Base-by-base conservation (phyloP, 257 asterid genomes). In the Coffea eugenioides region DNA sequence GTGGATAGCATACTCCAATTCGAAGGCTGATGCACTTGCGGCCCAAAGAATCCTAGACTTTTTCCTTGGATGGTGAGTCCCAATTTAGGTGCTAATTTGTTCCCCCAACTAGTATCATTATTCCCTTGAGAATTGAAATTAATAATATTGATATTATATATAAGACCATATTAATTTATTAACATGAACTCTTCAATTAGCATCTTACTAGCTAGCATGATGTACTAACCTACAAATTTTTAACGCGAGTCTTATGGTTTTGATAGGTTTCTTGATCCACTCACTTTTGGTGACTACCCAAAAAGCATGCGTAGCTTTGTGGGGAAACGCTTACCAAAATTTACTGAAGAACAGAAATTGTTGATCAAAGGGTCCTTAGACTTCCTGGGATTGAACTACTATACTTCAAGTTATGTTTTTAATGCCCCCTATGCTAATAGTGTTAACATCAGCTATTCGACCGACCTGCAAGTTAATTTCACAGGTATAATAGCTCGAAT, bases 11-110 rank as follows among this genome's bases (percentile, higher is more conserved):
- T 76, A 41, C 9, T 81, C 97, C 39, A 82, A 73, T 1, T 81
- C 57, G 77, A 14, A 4, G 46, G 82, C 36, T 1, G 92, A 93
- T 52, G 21, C 3, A 0, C 9, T 66, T 65, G 97, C 98, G 21
- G 86, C 91, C 13, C 71, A 79, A 82, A 85, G 93, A 67, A 91
- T 88, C 39, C 80, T 90, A 11, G 93, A 92, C 83, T 92, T 93
- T 72, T 71, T 81, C 68, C 85, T 43, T 5, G 98, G 98, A 76
- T 93, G 97, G 98, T 93, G 39, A 71, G 77, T 62, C 0, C 11
- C 23, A 45, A 10, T 31, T 12, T 3, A 52, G 54, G 18, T 10
- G 20, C 64, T 21, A 20, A 6, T 39, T 39, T 39, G 43, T 39
- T 39, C 43, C 5, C 43, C 43, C 43, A 39, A 39, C 43, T 39